A percentile compares a stretch with the other conserved stretches of the same genome.
Evolutionary conservation across 495 filamentous ascomycete genomes (phyloP).

Genomic region (Astrocystis sublimbata): DNA sequence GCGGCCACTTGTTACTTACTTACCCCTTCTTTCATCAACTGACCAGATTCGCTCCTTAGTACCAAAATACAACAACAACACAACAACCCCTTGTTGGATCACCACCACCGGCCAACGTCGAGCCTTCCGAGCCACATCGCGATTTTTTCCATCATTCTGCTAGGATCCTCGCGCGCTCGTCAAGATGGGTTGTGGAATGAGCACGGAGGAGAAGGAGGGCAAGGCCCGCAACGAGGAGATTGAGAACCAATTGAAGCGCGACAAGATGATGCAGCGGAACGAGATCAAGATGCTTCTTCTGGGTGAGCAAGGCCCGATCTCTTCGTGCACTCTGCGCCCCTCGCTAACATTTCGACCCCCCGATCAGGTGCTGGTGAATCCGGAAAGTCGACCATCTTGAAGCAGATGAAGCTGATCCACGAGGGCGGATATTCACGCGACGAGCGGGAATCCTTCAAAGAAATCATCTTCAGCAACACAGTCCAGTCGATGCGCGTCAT

Average conservation of each 20-base stretch:
- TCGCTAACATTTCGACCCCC: neutral
- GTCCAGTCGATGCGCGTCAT: constrained; percentile 97
- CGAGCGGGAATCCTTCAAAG: constrained; percentile 83
- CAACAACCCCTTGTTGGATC: neutral
- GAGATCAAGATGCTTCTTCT: constrained; percentile 99
- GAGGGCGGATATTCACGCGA: constrained; percentile 78
- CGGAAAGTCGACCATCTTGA: constrained; percentile 98
- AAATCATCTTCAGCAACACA: constrained; percentile 98
- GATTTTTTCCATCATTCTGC: neutral
- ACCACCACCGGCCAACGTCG: neutral
- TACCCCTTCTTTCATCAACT: constrained; percentile 6
- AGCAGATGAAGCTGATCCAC: constrained; percentile 97
- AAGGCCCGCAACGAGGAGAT: constrained; percentile 99
- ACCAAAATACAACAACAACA: constrained; percentile 11
- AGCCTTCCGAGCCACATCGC: constrained; percentile 7
- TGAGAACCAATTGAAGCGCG: constrained; percentile 94
- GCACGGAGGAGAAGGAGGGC: constrained; percentile 99
- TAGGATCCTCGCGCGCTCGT: constrained; percentile 33
- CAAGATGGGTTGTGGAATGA: constrained; percentile 99
- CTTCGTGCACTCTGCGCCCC: neutral
- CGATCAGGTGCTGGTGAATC: constrained; percentile 93
- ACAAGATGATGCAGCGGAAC: constrained; percentile 93
- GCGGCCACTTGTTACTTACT: neutral
- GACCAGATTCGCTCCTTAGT: neutral
- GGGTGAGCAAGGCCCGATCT: constrained; percentile 58